phyloP scores from a whole-genome alignment of 148 eudicot genomes.

The Nyssa sinensis region DNA sequence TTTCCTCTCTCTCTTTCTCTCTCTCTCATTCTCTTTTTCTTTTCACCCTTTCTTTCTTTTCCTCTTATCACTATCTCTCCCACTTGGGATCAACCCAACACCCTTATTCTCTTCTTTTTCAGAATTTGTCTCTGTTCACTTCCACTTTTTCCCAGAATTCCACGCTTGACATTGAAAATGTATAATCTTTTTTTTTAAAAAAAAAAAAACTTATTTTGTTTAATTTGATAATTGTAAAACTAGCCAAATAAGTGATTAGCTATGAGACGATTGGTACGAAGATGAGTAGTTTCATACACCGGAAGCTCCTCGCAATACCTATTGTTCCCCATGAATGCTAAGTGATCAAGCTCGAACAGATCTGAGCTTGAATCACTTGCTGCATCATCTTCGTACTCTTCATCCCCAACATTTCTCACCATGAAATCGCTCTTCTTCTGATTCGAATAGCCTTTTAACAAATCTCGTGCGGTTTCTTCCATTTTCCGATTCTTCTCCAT shows the following conservation, averaged over 20 bases:
- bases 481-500: too few species aligned
- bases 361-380: conserved; percentile 84
- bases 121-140: conserved; percentile 1
- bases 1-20: background rate
- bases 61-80: conserved; percentile 24
- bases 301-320: conserved; percentile 65
- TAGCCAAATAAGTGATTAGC: conserved; percentile 32
- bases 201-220: too few species aligned
- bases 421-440: conserved; percentile 2
- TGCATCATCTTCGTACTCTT: conserved; percentile 45
- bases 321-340: conserved; percentile 40
- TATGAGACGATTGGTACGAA: conserved; percentile 36
- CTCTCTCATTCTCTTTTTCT: background rate
- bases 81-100: conserved; percentile 33
- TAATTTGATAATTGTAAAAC: background rate
- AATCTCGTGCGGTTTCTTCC: conserved; percentile 19
- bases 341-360: conserved; percentile 80
- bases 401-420: conserved; percentile 14
- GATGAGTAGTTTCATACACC: conserved; percentile 66
- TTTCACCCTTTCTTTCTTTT: background rate
- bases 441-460: conserved; percentile 17
- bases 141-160: conserved; percentile 14
- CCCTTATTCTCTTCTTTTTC: conserved; percentile 23
- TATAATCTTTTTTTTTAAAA: too few species aligned
- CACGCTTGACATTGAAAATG: conserved; percentile 6